Percentiles rank a stretch among this genome's conserved stretches.
These are phyloP conservation scores for Amylocarpus encephaloides DNA, from an alignment of 2,329 filamentous ascomycete genomes.

Conservation along the genomic window DNA sequence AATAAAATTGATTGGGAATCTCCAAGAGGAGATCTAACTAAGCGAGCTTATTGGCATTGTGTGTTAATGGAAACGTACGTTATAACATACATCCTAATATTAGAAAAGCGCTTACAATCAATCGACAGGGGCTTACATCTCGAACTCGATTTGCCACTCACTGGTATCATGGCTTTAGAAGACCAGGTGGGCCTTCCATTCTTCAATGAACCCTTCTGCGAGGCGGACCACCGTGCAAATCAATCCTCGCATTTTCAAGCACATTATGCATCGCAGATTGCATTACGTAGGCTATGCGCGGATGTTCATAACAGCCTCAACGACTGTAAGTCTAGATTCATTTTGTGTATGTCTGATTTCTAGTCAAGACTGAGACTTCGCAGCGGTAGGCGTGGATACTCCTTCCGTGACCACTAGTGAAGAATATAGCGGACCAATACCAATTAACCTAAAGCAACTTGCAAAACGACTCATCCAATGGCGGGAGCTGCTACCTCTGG, in stretches of 20 bases:
- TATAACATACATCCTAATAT: neutral
- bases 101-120: slow-evolving; percentile 13
- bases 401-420: slow-evolving; percentile 10
- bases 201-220: slow-evolving; percentile 43
- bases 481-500: slow-evolving; percentile 47
- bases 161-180: slow-evolving; percentile 47
- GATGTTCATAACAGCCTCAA: slow-evolving; percentile 47
- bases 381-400: slow-evolving; percentile 16
- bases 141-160: slow-evolving; percentile 52
- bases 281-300: slow-evolving; percentile 46
- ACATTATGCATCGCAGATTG: slow-evolving; percentile 54
- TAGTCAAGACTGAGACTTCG: slow-evolving; percentile 4
- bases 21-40: slow-evolving; percentile 44
- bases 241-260: slow-evolving; percentile 49
- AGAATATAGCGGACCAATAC: slow-evolving; percentile 19
- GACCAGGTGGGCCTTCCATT: slow-evolving; percentile 48
- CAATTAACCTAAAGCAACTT: slow-evolving; percentile 44
- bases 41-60: slow-evolving; percentile 52
- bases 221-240: slow-evolving; percentile 42
- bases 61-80: slow-evolving; percentile 47
- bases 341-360: neutral
- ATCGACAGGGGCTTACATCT: slow-evolving; percentile 45
- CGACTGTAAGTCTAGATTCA: slow-evolving; percentile 38
- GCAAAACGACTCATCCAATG: slow-evolving; percentile 50
- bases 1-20: slow-evolving; percentile 41